These are phyloP conservation scores for Daucus carota DNA, from an alignment of 129 eudicot species.

Conservation along the genomic window DH1_v3.0 NC_030382.2:53883501-53884000, in stretches of 20 bases:
- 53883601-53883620: constrained; percentile 91
- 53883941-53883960: constrained; percentile 96
- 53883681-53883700: constrained; percentile 62
- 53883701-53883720: background rate
- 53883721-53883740: background rate
- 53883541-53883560: background rate
- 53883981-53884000: constrained; percentile 31
- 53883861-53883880: constrained; percentile 63
- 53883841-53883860: constrained; percentile 66
- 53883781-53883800: constrained; percentile 25
- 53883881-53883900: constrained; percentile 78
- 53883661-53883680: constrained; percentile 78
- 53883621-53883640: constrained; percentile 52
- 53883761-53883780: background rate
- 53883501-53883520: background rate
- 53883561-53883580: constrained; percentile 34
- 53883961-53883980: constrained; percentile 95
- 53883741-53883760: background rate
- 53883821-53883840: constrained; percentile 67
- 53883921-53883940: constrained; percentile 83
- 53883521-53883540: background rate
- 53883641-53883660: constrained; percentile 70
- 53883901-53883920: constrained; percentile 93
- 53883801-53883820: constrained; percentile 90
- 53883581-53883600: constrained; percentile 69